Evolutionary conservation across 1,284 basidiomycete genomes (phyloP), one percentile per base, ranked within the genome.

Genomic region (Tremellales sp.): DNA sequence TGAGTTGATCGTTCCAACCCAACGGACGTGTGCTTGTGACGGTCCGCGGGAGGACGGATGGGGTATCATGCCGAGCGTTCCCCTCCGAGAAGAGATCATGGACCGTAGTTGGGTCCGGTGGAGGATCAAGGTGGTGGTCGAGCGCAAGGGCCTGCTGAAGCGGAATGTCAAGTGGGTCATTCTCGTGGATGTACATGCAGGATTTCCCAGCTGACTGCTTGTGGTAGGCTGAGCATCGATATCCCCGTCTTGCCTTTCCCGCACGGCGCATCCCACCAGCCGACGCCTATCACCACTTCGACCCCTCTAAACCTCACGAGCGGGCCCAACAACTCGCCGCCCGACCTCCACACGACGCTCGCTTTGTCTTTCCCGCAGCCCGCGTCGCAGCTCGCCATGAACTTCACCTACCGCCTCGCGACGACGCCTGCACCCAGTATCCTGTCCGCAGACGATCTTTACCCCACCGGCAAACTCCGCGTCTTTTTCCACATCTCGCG

Each of bases 141-240:
- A 39, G 24, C 7, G 37, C 22, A 39, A 39, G 8, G 37, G 37
- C 9, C 19, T 39, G 22, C 19, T 39, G 18, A 39, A 39, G 19
- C 37, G 37, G 18, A 25, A 39, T 39, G 16, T 39, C 37, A 39
- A 39, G 37, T 39, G 22, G 16, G 37, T 25, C 18, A n/a, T n/a
- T n/a, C n/a, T n/a, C n/a, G n/a, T n/a, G n/a, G n/a, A n/a, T n/a
- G n/a, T n/a, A n/a, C n/a, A n/a, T n/a, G n/a, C n/a, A n/a, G n/a
- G n/a, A n/a, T n/a, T n/a, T n/a, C n/a, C 9, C 8, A 8, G 18
- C n/a, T 36, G 19, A 12, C 9, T 39, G 22, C 9, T 25, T 7
- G 8, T 8, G 37, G 13, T 39, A 39, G 37, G 27, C 18, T 39
- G 37, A 39, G 37, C 19, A 7, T 39, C 9, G 37, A 39, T 16